Evolutionary conservation across 352 stramenopile genomes (phyloP).

Genomic region (Globisporangium paroecandrum): DNA sequence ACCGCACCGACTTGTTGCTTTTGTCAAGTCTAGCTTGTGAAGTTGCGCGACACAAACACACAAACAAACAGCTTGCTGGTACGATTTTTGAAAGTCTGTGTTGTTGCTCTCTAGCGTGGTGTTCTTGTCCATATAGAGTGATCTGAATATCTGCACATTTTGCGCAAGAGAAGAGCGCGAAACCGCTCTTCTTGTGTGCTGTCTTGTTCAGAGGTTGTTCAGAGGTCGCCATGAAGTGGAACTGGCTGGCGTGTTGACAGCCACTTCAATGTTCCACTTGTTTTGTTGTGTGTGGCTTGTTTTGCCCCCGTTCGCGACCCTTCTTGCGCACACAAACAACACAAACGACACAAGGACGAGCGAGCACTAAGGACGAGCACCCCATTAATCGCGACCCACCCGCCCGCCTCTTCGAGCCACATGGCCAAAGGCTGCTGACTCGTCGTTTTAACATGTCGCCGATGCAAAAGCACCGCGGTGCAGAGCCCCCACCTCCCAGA

Average conservation of each 20-base stretch:
- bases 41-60: neutral
- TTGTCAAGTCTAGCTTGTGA: neutral
- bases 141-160: neutral
- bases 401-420: conserved; percentile 1
- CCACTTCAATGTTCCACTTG: conserved; percentile 8
- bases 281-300: neutral
- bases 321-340: no score
- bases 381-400: neutral
- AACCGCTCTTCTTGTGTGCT: neutral
- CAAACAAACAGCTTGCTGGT: neutral
- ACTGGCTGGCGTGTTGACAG: conserved; percentile 4
- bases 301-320: neutral
- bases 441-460: conserved; percentile 11
- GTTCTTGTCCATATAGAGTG: neutral
- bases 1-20: neutral
- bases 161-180: neutral
- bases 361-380: neutral
- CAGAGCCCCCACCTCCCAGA: neutral
- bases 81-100: no score
- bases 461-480: neutral
- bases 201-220: neutral
- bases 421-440: conserved; percentile 8
- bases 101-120: no score
- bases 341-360: neutral
- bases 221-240: conserved; percentile 1